These are phyloP conservation scores for Penicillium desertorum DNA, from an alignment of 495 filamentous ascomycete species.

Conservation along the genomic window DNA sequence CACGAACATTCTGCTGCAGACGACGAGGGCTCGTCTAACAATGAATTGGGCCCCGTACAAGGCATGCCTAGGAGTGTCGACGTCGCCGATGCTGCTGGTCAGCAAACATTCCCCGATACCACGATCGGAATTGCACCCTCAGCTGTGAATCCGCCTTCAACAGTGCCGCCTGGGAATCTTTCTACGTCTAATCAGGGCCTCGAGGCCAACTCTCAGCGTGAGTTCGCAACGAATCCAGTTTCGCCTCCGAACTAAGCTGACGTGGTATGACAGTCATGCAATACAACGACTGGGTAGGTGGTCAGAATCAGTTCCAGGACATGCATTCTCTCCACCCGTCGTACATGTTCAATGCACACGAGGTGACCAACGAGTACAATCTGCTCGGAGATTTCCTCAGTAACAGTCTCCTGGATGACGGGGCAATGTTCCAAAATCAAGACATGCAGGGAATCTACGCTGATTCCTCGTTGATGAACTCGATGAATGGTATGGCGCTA, in stretches of 20 bases:
- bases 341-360: slow-evolving; percentile 93
- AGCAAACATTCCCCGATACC: slow-evolving; percentile 41
- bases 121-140: slow-evolving; percentile 37
- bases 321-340: slow-evolving; percentile 92
- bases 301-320: slow-evolving; percentile 82
- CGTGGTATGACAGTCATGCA: slow-evolving; percentile 52
- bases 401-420: slow-evolving; percentile 81
- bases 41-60: slow-evolving; percentile 42
- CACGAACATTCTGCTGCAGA: slow-evolving; percentile 59
- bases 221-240: slow-evolving; percentile 41
- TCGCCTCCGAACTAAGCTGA: slow-evolving; percentile 28
- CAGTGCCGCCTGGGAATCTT: slow-evolving; percentile 39
- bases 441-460: slow-evolving; percentile 55
- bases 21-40: slow-evolving; percentile 56
- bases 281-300: slow-evolving; percentile 68
- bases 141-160: slow-evolving; percentile 32
- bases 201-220: slow-evolving; percentile 67
- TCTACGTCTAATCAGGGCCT: slow-evolving; percentile 46
- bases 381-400: slow-evolving; percentile 93
- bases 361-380: slow-evolving; percentile 94
- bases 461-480: slow-evolving; percentile 55
- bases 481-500: slow-evolving; percentile 43
- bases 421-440: slow-evolving; percentile 63
- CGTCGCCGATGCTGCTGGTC: slow-evolving; percentile 42
- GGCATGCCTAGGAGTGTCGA: slow-evolving; percentile 44